Evolutionary conservation across 139 green algal genomes (phyloP), one percentile per base, ranked within the genome.

Genomic region (Coelastrella sp.): DNA sequence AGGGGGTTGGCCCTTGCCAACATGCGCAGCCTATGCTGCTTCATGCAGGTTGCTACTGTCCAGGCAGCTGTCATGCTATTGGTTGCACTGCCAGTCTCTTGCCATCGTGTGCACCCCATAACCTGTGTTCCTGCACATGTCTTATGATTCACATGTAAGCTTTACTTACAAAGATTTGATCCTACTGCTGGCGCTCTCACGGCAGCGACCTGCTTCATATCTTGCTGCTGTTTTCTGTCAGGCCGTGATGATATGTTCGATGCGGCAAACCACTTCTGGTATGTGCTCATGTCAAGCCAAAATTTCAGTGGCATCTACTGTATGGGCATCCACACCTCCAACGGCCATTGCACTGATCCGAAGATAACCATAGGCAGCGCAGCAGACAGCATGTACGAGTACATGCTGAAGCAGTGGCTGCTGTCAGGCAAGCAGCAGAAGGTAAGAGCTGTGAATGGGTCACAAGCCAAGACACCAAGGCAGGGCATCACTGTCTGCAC

Each of bases 341-440:
- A 93, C 35, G 92, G 74, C 27, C 86, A 93, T 49, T 91, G 87
- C 65, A 60, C 56, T n/a, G 49, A 89, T n/a, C 56, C 10, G 88
- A 59, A 76, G 35, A 56, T 95, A 84, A 87, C 74, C 35, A 79
- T 91, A 11, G 87, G 87, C n/a, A 82, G 63, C 68, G 87, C 87
- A 9, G 87, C 87, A 27, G 87, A 91, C 65, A 87, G 78, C 78
- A 91, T 82, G 78, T 91, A 91, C 27, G 87, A 91, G 93, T 99
- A 99, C 93, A 96, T 99, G 88, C 91, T 99, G 20, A 99, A 99
- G 93, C 92, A 96, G 86, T 95, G 93, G 93, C 58, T 94, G 27
- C 84, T 95, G 27, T 82, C 63, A 7, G 22, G 22, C 78, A 72
- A 87, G 12, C 87, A 78, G 8, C 87, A 91, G n/a, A 49, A 91